These are phyloP conservation scores for Aspergillus brasiliensis DNA, from an alignment of 2,329 filamentous ascomycete species.

Conservation along the genomic window DNA sequence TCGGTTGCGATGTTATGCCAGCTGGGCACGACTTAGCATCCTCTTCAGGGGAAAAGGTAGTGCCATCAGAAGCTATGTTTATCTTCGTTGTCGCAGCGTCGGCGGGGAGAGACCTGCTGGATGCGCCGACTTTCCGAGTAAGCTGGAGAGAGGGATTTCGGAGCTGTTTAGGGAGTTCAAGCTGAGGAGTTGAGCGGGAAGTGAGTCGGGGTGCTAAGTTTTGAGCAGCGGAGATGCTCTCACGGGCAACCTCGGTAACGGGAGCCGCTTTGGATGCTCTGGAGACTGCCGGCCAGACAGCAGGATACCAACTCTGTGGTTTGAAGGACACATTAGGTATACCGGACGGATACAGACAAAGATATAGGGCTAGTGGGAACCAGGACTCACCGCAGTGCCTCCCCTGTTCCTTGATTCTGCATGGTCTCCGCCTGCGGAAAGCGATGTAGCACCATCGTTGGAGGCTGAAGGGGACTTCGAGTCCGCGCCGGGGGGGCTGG, in stretches of 20 bases:
- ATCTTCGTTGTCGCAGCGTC: constrained; percentile 48
- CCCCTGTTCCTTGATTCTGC: constrained; percentile 30
- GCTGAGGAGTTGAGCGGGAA: constrained; percentile 33
- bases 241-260: constrained; percentile 52
- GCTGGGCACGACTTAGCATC: constrained; percentile 21
- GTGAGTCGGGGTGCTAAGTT: constrained; percentile 39
- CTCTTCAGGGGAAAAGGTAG: constrained; percentile 33
- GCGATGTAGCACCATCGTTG: constrained; percentile 23
- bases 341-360: not conserved
- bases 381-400: constrained; percentile 32
- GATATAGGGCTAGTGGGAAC: not conserved
- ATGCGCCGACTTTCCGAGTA: constrained; percentile 43
- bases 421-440: constrained; percentile 23
- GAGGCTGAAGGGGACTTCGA: constrained; percentile 24
- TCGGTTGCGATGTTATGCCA: constrained; percentile 13
- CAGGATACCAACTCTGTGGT: constrained; percentile 47
- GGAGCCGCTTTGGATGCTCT: constrained; percentile 49
- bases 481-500: constrained; percentile 38
- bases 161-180: constrained; percentile 27
- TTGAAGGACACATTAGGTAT: constrained; percentile 14
- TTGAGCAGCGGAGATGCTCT: constrained; percentile 50
- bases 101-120: constrained; percentile 49
- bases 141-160: constrained; percentile 45
- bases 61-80: constrained; percentile 48
- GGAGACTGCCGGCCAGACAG: constrained; percentile 45